phyloP scores from a whole-genome alignment of 2,329 filamentous ascomycete species.

The Aspergillus oerlinghausenensis region DNA sequence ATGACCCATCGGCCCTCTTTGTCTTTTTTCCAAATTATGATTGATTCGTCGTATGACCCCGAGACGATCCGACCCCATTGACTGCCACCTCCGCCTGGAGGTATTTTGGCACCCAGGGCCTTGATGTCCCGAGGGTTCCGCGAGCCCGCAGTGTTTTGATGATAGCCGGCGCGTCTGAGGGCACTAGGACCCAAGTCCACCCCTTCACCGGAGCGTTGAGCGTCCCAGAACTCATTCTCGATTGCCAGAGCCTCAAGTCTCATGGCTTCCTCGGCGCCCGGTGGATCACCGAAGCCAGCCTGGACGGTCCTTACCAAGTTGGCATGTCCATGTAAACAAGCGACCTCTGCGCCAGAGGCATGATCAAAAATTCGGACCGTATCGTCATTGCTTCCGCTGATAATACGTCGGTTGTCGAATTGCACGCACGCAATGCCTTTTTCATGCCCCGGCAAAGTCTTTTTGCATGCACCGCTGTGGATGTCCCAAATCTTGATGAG shows the following conservation, averaged over 20 bases:
- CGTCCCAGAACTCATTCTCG: constrained; percentile 67
- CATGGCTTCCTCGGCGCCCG: constrained; percentile 72
- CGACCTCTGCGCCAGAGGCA: constrained; percentile 79
- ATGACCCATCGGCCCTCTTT: constrained; percentile 79
- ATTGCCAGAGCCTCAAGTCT: constrained; percentile 66
- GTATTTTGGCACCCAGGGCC: constrained; percentile 78
- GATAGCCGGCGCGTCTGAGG: constrained; percentile 48
- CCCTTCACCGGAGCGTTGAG: constrained; percentile 44
- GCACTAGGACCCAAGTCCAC: constrained; percentile 38
- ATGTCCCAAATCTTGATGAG: constrained; percentile 95
- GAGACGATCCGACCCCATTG: constrained; percentile 93
- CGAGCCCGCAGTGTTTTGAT: constrained; percentile 64
- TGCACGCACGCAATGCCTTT: constrained; percentile 98
- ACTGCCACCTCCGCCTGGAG: constrained; percentile 84
- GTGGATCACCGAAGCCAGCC: constrained; percentile 85
- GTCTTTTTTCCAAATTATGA: constrained; percentile 91
- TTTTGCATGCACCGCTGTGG: constrained; percentile 67
- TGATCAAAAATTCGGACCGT: constrained; percentile 94
- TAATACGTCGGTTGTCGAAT: constrained; percentile 87
- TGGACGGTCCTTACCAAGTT: constrained; percentile 91
- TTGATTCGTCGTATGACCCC: constrained; percentile 91
- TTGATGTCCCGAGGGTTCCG: constrained; percentile 66
- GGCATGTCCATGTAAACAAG: constrained; percentile 74
- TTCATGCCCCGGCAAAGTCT: constrained; percentile 78
- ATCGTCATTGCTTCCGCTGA: constrained; percentile 93